phyloP scores from a whole-genome alignment of 2,329 filamentous ascomycete species.

The Cryoendolithus antarcticus region DNA sequence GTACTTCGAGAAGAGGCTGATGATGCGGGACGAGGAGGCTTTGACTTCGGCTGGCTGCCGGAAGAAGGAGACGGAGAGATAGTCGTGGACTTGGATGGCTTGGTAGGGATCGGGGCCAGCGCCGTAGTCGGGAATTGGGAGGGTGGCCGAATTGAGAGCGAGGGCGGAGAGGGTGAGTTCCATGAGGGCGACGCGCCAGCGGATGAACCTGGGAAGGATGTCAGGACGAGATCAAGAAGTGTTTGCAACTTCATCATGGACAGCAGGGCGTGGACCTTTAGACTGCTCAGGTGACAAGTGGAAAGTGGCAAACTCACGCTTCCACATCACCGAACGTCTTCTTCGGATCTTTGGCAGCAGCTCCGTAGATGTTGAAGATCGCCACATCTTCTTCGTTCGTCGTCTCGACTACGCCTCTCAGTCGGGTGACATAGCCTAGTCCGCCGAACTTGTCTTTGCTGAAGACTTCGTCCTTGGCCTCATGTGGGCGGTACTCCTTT shows the following conservation, averaged over 20 bases:
- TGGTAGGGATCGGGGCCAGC: slow-evolving; percentile 66
- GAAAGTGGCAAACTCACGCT: slow-evolving; percentile 45
- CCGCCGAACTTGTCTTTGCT: slow-evolving; percentile 59
- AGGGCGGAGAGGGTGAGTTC: slow-evolving; percentile 70
- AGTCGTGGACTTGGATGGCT: slow-evolving; percentile 89
- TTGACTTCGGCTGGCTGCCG: slow-evolving; percentile 67
- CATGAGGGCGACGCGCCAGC: slow-evolving; percentile 85
- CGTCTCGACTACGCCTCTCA: slow-evolving; percentile 38
- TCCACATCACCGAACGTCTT: slow-evolving; percentile 70
- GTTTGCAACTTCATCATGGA: too few species aligned
- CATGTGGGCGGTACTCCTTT: slow-evolving; percentile 58
- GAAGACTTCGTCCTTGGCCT: slow-evolving; percentile 50
- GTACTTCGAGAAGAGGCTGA: slow-evolving; percentile 64
- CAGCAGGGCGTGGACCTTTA: too few species aligned
- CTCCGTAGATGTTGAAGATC: slow-evolving; percentile 89
- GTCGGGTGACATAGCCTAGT: slow-evolving; percentile 69
- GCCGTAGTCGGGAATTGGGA: slow-evolving; percentile 57
- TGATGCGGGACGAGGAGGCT: slow-evolving; percentile 65
- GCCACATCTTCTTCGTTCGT: slow-evolving; percentile 51
- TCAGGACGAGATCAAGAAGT: too few species aligned
- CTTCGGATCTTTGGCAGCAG: slow-evolving; percentile 65
- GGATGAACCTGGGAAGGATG: slow-evolving; percentile 54
- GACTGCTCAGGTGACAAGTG: neutral
- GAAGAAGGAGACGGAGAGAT: slow-evolving; percentile 76
- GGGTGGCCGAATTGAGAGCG: slow-evolving; percentile 54